A percentile compares a stretch with the other conserved stretches of the same genome.
Evolutionary conservation across 352 stramenopile genomes (phyloP).

Genomic region (Discostella stelligera): DNA sequence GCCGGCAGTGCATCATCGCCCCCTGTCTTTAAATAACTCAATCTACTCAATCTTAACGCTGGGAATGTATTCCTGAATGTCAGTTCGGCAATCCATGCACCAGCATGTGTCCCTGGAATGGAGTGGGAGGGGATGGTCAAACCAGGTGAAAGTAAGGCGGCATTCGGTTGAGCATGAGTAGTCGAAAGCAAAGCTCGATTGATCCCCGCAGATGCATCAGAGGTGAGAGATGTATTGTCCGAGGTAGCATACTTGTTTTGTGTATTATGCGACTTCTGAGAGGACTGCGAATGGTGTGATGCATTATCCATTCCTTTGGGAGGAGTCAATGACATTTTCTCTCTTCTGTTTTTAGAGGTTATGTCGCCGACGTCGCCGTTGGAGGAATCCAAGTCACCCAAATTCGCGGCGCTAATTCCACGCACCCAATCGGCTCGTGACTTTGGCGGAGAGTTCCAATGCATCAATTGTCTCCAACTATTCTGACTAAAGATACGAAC

Average conservation of each 20-base stretch:
- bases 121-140: constrained; percentile 32
- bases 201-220: constrained; percentile 33
- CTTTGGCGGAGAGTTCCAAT: constrained; percentile 69
- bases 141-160: constrained; percentile 3
- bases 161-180: constrained; percentile 17
- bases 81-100: constrained; percentile 81
- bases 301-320: constrained; percentile 32
- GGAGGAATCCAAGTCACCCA: constrained; percentile 76
- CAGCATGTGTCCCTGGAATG: constrained; percentile 64
- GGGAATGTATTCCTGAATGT: constrained; percentile 75
- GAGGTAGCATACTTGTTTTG: constrained; percentile 1
- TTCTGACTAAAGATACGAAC: constrained; percentile 79
- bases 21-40: constrained; percentile 79
- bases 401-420: constrained; percentile 71
- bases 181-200: constrained; percentile 28
- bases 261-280: constrained; percentile 4
- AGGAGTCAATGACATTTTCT: constrained; percentile 17
- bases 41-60: constrained; percentile 67
- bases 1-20: constrained; percentile 69
- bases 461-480: constrained; percentile 73
- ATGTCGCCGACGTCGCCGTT: not conserved
- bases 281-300: constrained; percentile 5
- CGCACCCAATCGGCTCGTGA: constrained; percentile 75
- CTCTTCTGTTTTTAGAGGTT: not conserved
- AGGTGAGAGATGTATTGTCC: constrained; percentile 20